phyloP scores from a whole-genome alignment of 257 asterid genomes.

The Coffea canephora region DNA sequence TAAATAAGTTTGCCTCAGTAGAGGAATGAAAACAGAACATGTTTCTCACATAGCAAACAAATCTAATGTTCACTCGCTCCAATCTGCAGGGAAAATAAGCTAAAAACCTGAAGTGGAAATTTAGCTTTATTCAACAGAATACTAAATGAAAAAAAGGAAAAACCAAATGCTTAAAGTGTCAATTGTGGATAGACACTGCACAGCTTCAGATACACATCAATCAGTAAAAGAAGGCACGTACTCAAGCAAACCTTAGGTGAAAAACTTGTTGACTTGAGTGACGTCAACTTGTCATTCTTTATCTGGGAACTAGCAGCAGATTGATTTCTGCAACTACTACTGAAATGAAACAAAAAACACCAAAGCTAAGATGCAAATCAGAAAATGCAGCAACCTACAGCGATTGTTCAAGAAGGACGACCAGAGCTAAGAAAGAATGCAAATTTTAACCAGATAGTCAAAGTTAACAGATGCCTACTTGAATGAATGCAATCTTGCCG shows the following conservation, averaged over 20 bases:
- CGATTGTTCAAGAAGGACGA: not conserved
- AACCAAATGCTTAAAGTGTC: not conserved
- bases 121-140: not conserved
- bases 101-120: not conserved
- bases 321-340: constrained; percentile 54
- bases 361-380: constrained; percentile 2
- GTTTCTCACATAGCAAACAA: not conserved
- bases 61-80: too few species aligned
- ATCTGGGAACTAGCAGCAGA: constrained; percentile 25
- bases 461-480: constrained; percentile 42
- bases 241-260: constrained; percentile 51
- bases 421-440: not conserved
- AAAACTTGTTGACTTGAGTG: constrained; percentile 60
- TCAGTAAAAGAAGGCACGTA: constrained; percentile 4
- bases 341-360: constrained; percentile 21
- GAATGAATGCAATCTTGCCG: constrained; percentile 79
- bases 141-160: not conserved
- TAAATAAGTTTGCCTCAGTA: not conserved
- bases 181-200: not conserved
- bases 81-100: not conserved
- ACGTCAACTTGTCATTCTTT: constrained; percentile 41
- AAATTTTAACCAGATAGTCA: constrained; percentile 4
- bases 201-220: not conserved
- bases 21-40: not conserved
- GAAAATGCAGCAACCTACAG: not conserved